Evolutionary conservation across 345 rosid genomes (phyloP).

Genomic region (Corchorus capsularis): DNA sequence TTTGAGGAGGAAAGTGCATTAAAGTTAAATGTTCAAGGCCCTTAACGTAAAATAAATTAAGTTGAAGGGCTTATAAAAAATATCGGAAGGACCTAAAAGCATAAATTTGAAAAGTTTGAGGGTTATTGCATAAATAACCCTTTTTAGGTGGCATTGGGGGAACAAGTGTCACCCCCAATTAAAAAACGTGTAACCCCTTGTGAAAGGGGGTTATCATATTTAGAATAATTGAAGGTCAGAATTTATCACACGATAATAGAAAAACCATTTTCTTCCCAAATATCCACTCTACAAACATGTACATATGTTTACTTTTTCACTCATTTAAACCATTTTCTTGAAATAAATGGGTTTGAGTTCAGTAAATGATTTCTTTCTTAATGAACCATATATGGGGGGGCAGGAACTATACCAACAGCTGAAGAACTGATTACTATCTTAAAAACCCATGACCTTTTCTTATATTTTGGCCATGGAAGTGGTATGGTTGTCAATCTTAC

Average conservation of each 20-base stretch:
- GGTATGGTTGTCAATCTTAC: constrained; percentile 46
- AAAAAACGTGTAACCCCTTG: no score
- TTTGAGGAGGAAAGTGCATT: no score
- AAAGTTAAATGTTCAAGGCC: no score
- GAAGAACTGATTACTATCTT: constrained; percentile 72
- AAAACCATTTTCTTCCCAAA: no score
- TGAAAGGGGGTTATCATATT: no score
- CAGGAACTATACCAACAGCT: constrained; percentile 70
- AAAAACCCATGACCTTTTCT: constrained; percentile 77
- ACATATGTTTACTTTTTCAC: background rate
- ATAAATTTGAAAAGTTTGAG: no score
- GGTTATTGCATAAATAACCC: no score
- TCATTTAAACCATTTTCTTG: background rate
- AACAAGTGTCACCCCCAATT: no score
- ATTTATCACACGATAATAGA: background rate
- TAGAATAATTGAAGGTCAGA: background rate
- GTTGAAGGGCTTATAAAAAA: no score
- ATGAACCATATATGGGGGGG: constrained; percentile 61
- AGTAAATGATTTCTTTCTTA: background rate
- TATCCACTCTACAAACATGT: background rate
- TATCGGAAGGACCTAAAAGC: no score
- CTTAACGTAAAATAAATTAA: no score
- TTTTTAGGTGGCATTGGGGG: no score
- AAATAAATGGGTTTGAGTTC: background rate
- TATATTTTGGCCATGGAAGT: constrained; percentile 94